Percentiles rank a stretch among this genome's conserved stretches.
Evolutionary conservation across 192 early-diverging fungal genomes (phyloP).

Genomic region (Coemansia sp.): DNA sequence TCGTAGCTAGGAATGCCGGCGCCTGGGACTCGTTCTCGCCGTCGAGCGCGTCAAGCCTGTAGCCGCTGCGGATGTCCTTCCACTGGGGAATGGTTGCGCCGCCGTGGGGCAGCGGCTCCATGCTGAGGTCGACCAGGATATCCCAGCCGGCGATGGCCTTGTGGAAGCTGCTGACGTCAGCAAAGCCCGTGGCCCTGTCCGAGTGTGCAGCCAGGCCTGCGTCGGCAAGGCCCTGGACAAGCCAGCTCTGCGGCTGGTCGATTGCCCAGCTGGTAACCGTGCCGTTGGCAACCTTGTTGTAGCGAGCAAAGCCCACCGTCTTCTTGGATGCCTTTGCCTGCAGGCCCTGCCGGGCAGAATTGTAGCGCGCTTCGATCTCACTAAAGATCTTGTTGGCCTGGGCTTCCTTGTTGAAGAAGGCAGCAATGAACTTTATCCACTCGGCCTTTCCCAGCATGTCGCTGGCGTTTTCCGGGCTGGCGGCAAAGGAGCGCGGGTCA

Average conservation of each 20-base stretch:
- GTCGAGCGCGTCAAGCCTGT: conserved; percentile 6
- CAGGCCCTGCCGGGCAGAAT: conserved; percentile 15
- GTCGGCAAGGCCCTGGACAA: conserved; percentile 54
- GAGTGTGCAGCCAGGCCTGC: conserved; percentile 50
- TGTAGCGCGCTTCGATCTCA: conserved; percentile 32
- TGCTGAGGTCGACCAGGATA: conserved; percentile 55
- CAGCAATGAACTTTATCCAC: conserved; percentile 41
- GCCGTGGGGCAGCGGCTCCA: conserved; percentile 49
- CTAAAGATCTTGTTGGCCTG: conserved; percentile 33
- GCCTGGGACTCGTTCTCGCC: conserved; percentile 1
- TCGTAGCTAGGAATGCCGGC: conserved; percentile 52
- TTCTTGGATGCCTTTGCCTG: conserved; percentile 3
- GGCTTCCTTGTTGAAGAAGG: conserved; percentile 37
- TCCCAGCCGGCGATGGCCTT: conserved; percentile 53
- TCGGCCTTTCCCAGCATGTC: conserved; percentile 43
- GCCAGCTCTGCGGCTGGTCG: conserved; percentile 32
- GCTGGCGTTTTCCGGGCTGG: conserved; percentile 27
- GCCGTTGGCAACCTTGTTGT: conserved; percentile 45
- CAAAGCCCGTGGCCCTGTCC: conserved; percentile 20
- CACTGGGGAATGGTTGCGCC: conserved; percentile 50
- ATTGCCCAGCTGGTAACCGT: conserved; percentile 33
- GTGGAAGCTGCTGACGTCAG: conserved; percentile 43
- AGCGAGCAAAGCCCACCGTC: conserved; percentile 32
- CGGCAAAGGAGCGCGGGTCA: conserved; percentile 32
- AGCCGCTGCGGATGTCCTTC: conserved; percentile 26